Base-by-base conservation (phyloP, 495 filamentous ascomycete genomes). In the Aspergillus saccharolyticus region DNA sequence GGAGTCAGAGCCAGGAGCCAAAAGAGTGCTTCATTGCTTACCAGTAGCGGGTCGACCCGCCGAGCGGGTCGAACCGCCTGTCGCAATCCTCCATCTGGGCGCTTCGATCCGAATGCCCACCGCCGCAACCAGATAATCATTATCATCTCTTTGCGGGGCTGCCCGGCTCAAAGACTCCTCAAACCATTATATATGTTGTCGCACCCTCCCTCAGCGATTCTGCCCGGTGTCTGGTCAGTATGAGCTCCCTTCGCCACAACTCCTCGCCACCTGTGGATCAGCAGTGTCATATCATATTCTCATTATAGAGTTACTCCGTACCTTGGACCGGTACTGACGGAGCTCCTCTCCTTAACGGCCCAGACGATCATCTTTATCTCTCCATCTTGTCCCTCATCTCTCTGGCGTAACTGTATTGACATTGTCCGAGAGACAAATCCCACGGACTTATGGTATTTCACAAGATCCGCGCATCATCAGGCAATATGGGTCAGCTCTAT, bases 401-500 rank as follows among this genome's bases (percentile, higher is more conserved):
- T 21, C 17, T 46, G 44, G 14, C 33, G 12, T 6, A 10, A 12
- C 44, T 18, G 21, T 12, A 15, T 30, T 17, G 18, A 30, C 47
- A 17, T 17, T 10, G 22, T 28, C 22, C 24, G 47, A 20, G 4
- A 8, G 33, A 12, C 33, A 39, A 10, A 39, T 9, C 33, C 12
- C 33, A 39, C 33, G 33, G 14, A 15, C 33, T 39, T 39, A 39
- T 39, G 33, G 33, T 39, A 8, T 5, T 39, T 5, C 33, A 39
- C 7, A 39, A 39, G 33, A 39, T 39, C 12, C 12, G 7, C 33
- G 48, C 42, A 42, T 17, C 43, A 24, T 25, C n/a, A 18, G 12
- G 4, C 60, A 61, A 18, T 18, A 71, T 74, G 70, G 68, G 61
- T 19, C 65, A 68, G 42, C 52, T 52, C 21, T 47, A 53, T 20